Evolutionary conservation across 495 filamentous ascomycete genomes (phyloP).

Genomic region (Jackrogersella multiformis): DNA sequence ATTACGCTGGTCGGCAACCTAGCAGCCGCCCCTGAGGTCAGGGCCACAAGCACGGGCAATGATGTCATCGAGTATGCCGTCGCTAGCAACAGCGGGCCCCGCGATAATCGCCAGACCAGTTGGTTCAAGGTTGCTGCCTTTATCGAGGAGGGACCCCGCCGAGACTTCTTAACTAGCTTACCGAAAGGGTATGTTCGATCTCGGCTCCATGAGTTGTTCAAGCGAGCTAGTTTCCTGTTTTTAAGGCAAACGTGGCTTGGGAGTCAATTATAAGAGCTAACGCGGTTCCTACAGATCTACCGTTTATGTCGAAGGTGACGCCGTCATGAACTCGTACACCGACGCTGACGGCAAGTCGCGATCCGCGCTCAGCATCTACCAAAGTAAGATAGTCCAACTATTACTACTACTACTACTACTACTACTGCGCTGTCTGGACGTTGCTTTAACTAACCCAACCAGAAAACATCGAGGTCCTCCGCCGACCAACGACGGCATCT

Average conservation of each 20-base stretch:
- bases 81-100: slow-evolving; percentile 64
- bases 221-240: neutral
- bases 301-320: slow-evolving; percentile 79
- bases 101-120: slow-evolving; percentile 72
- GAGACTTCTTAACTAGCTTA: slow-evolving; percentile 71
- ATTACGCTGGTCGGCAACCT: slow-evolving; percentile 82
- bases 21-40: slow-evolving; percentile 72
- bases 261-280: neutral
- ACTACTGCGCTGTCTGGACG: neutral
- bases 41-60: slow-evolving; percentile 68
- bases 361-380: slow-evolving; percentile 68
- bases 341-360: slow-evolving; percentile 70
- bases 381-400: slow-evolving; percentile 67
- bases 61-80: slow-evolving; percentile 76
- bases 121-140: slow-evolving; percentile 81
- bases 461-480: slow-evolving; percentile 71
- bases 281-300: slow-evolving; percentile 50
- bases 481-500: slow-evolving; percentile 46
- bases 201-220: neutral
- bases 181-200: slow-evolving; percentile 76
- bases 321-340: slow-evolving; percentile 65
- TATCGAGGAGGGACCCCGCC: slow-evolving; percentile 63
- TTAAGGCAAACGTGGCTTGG: too few relatives aligned
- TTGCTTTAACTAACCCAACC: slow-evolving; percentile 19
- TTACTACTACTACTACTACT: too few relatives aligned